Evolutionary conservation across 805 yeast species (phyloP), one percentile per base, ranked within the genome.

Genomic region (Candida andamanensis): DNA sequence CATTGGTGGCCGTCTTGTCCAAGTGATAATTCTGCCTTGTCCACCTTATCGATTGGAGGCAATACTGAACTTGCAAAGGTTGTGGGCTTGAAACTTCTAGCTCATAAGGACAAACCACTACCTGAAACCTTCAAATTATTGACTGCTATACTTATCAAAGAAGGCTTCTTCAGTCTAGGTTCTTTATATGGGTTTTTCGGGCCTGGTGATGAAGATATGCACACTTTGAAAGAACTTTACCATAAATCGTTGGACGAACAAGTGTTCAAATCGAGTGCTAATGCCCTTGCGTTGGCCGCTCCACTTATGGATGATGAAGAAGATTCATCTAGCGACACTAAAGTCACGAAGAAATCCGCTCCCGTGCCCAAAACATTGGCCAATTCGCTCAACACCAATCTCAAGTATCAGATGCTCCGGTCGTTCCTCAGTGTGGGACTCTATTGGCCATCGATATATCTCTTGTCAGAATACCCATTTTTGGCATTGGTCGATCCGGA

Each of bases 241-340:
- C 67, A 72, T 22, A 57, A 60, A 18, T 62, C 67, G 7, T 44
- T 68, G 35, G 77, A 78, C 11, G 74, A 74, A 9, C 71, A 76
- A 36, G 74, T 83, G 0, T 64, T 68, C 45, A 63, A 66, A 39
- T 80, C 89, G 0, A 69, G 74, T 15, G 80, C 85, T 0, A 84
- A 81, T 40, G 95, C 95, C 0, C 59, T 89, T 29, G 92, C 97
- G 0, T 52, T 87, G 44, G 95, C 96, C 5, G 92, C 92, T 7
- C 95, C 95, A 0, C 62, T 89, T 23, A 65, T 69, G 3, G 78
- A 75, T 23, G 90, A 81, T 21, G 84, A 75, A 13, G 82, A 74
- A n/a, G 57, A 47, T n/a, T 20, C 21, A 6, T 23, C 11, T 3
- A 28, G 15, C 10, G 3, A 18, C 20, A 16, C n/a, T 26, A 16